Evolutionary conservation across 192 early-diverging fungal species (phyloP).

Genomic region (Chytriomyces sp.): DNA sequence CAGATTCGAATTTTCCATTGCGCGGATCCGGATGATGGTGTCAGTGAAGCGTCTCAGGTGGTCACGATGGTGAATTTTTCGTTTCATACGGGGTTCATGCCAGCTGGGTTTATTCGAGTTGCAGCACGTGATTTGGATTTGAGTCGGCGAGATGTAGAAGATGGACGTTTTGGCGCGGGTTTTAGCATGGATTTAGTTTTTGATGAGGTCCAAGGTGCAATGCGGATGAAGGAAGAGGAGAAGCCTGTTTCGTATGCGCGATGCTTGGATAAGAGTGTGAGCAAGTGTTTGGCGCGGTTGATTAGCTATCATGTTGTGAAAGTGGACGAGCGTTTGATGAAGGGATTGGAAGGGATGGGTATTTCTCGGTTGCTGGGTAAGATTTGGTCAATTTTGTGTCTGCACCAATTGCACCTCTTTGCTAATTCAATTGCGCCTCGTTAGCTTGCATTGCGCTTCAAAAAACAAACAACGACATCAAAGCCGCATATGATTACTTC

Average conservation of each 20-base stretch:
- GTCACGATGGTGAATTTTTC: slow-evolving; percentile 60
- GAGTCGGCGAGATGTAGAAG: slow-evolving; percentile 42
- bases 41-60: slow-evolving; percentile 39
- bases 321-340: slow-evolving; percentile 44
- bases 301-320: slow-evolving; percentile 50
- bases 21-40: slow-evolving; percentile 39
- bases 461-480: slow-evolving; percentile 53
- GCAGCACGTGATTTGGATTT: slow-evolving; percentile 56
- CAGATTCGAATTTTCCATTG: slow-evolving; percentile 55
- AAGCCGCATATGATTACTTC: slow-evolving; percentile 40
- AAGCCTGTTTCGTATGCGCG: slow-evolving; percentile 38
- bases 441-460: slow-evolving; percentile 51
- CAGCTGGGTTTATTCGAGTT: slow-evolving; percentile 61
- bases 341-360: slow-evolving; percentile 46
- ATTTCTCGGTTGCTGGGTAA: slow-evolving; percentile 46
- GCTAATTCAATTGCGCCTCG: not conserved
- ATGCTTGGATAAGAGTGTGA: slow-evolving; percentile 44
- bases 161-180: slow-evolving; percentile 44
- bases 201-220: slow-evolving; percentile 30
- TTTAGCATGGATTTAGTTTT: slow-evolving; percentile 59
- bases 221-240: slow-evolving; percentile 17
- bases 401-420: not conserved
- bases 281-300: slow-evolving; percentile 48
- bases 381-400: slow-evolving; percentile 7
- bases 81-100: slow-evolving; percentile 69